Percentiles rank a stretch among this genome's conserved stretches.
Conservation (phyloP, 306 rosid species). For the Fragaria iinumae region DNA sequence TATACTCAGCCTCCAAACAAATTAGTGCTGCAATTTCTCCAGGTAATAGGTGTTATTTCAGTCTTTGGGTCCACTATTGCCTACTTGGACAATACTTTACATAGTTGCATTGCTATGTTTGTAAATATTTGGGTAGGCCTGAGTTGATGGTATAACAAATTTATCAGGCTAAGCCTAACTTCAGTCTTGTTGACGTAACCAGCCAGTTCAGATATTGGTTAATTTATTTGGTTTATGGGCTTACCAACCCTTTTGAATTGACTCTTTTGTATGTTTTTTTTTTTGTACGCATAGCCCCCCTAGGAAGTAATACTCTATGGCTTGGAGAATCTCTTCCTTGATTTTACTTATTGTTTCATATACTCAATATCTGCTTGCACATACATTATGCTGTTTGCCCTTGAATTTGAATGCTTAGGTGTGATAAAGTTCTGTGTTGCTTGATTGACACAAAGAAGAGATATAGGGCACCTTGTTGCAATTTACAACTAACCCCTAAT, state of each 20-base stretch:
- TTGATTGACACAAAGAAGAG: neutral
- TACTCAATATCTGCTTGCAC: neutral
- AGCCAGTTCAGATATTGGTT: neutral
- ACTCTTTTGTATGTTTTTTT: neutral
- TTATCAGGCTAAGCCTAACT: neutral
- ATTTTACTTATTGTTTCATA: neutral
- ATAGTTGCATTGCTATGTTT: neutral
- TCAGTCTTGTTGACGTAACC: neutral
- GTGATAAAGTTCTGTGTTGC: neutral
- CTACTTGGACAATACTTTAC: neutral
- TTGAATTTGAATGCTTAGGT: neutral
- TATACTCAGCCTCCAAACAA: slow-evolving; percentile 55
- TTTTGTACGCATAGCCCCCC: no score
- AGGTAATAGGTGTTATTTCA: slow-evolving; percentile 26
- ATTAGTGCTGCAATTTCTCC: slow-evolving; percentile 57
- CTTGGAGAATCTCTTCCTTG: neutral
- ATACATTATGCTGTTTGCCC: neutral
- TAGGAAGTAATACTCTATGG: neutral
- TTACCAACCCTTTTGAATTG: neutral
- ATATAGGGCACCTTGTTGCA: neutral
- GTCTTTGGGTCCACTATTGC: neutral
- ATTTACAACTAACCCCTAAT: neutral
- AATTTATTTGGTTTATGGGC: neutral
- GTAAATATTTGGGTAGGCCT: neutral
- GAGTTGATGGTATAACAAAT: neutral